Percentiles rank a stretch among this genome's conserved stretches.
Evolutionary conservation across 306 rosid genomes (phyloP).

Genomic region (Cicer yamashitae): DNA sequence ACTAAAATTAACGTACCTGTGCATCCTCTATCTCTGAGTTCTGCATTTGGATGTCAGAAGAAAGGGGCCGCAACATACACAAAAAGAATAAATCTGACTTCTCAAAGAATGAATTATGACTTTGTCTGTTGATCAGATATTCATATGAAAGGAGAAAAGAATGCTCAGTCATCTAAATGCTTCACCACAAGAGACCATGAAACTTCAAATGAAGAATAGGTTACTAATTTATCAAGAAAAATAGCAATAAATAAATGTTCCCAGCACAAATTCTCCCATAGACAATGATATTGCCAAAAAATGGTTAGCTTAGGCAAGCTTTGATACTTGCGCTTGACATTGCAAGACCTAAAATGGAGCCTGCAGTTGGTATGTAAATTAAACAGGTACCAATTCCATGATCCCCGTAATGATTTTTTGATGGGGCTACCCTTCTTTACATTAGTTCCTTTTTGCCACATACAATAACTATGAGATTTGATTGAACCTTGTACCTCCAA

Average conservation of each 20-base stretch:
- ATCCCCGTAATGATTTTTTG: slow-evolving; percentile 9
- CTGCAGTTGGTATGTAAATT: not conserved
- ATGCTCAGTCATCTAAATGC: slow-evolving; percentile 27
- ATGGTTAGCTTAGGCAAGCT: not conserved
- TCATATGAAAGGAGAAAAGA: slow-evolving; percentile 30
- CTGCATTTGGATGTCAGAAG: slow-evolving; percentile 68
- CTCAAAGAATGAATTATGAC: slow-evolving; percentile 72
- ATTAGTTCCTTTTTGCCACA: not conserved
- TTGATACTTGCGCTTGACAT: not conserved
- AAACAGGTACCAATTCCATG: not conserved
- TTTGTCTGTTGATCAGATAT: slow-evolving; percentile 63
- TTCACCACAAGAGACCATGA: not conserved
- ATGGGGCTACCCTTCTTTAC: not conserved
- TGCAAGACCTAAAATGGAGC: slow-evolving; percentile 10
- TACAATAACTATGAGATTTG: not conserved
- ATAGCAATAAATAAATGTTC: slow-evolving; percentile 24
- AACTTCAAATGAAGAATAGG: not conserved
- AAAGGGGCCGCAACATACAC: slow-evolving; percentile 74
- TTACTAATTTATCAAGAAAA: not conserved
- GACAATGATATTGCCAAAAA: slow-evolving; percentile 1
- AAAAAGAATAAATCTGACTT: slow-evolving; percentile 81
- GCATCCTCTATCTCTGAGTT: slow-evolving; percentile 79
- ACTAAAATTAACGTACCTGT: slow-evolving; percentile 54
- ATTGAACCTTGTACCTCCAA: slow-evolving; percentile 27
- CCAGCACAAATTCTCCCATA: slow-evolving; percentile 5